Evolutionary conservation across 1,284 basidiomycete species (phyloP).

Genomic region (Papiliotrema laurentii): DNA sequence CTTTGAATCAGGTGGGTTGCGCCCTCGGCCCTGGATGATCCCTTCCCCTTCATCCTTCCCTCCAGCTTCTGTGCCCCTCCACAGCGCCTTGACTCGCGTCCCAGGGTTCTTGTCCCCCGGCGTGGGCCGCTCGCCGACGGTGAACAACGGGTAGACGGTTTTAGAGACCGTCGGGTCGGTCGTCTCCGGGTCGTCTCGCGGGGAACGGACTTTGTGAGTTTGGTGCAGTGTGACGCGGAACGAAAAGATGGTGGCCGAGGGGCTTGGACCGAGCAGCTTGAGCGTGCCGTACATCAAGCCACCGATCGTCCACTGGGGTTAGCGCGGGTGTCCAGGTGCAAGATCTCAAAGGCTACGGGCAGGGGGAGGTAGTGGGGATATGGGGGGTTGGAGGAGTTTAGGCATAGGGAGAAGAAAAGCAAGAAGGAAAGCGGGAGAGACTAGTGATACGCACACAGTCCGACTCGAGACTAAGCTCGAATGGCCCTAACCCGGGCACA

Average conservation of each 20-base stretch:
- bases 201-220: slow-evolving; percentile 27
- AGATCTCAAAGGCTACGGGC: not conserved
- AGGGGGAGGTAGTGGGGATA: no score
- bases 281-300: slow-evolving; percentile 23
- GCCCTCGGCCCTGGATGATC: slow-evolving; percentile 8
- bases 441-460: slow-evolving; percentile 24
- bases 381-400: not conserved
- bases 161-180: slow-evolving; percentile 10
- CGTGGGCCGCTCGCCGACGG: not conserved
- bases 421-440: no score
- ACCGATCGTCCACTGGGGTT: slow-evolving; percentile 32
- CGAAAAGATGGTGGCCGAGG: slow-evolving; percentile 29
- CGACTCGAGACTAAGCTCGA: slow-evolving; percentile 21
- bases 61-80: slow-evolving; percentile 16
- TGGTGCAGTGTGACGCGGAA: slow-evolving; percentile 30
- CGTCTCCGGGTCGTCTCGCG: slow-evolving; percentile 18
- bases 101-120: slow-evolving; percentile 1
- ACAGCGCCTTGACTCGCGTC: slow-evolving; percentile 8
- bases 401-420: not conserved
- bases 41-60: slow-evolving; percentile 8
- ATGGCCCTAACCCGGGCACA: slow-evolving; percentile 23
- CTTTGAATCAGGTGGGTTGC: slow-evolving; percentile 21
- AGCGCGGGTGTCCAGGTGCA: not conserved
- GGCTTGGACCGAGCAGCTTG: slow-evolving; percentile 17
- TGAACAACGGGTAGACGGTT: slow-evolving; percentile 2